Percentiles rank a stretch among this genome's conserved stretches.
These are phyloP conservation scores for Blastocystis sp. DNA, from an alignment of 352 stramenopile species.

Conservation along the genomic window DNA sequence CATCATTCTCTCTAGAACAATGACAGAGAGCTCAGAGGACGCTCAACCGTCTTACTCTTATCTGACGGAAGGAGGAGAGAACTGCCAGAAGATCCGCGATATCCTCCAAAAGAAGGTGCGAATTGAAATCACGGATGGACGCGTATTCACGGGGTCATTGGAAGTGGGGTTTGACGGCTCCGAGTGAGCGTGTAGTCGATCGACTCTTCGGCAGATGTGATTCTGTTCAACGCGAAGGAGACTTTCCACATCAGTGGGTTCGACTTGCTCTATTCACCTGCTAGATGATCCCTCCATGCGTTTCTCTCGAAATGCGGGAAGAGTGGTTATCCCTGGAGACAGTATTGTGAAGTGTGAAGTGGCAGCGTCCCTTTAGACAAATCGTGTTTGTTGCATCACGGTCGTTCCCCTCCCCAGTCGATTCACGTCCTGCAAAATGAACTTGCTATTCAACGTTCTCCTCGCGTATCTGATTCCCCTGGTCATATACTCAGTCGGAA, in stretches of 20 bases:
- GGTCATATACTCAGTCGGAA: conserved; percentile 53
- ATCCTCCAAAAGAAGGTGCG: conserved; percentile 42
- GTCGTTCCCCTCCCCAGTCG: no score
- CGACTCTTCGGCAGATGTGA: background rate
- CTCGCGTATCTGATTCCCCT: conserved; percentile 52
- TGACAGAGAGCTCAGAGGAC: no score
- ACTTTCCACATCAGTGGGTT: conserved; percentile 29
- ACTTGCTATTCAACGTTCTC: conserved; percentile 44
- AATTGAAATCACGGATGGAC: conserved; percentile 32
- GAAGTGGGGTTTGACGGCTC: background rate
- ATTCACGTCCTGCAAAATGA: conserved; percentile 16
- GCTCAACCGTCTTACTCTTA: background rate
- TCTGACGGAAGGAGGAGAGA: conserved; percentile 51
- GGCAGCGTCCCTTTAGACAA: background rate
- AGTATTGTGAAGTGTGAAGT: conserved; percentile 67
- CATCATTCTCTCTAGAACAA: no score
- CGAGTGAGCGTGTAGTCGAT: background rate
- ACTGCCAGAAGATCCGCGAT: conserved; percentile 6
- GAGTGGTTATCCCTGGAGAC: conserved; percentile 33
- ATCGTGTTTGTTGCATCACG: background rate
- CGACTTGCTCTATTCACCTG: no score
- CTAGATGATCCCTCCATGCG: conserved; percentile 17
- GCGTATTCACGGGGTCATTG: conserved; percentile 28
- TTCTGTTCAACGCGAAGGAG: conserved; percentile 26
- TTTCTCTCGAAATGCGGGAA: conserved; percentile 12